phyloP scores from a whole-genome alignment of 371 early-diverging fungal species.

The Synchytrium microbalum region DNA sequence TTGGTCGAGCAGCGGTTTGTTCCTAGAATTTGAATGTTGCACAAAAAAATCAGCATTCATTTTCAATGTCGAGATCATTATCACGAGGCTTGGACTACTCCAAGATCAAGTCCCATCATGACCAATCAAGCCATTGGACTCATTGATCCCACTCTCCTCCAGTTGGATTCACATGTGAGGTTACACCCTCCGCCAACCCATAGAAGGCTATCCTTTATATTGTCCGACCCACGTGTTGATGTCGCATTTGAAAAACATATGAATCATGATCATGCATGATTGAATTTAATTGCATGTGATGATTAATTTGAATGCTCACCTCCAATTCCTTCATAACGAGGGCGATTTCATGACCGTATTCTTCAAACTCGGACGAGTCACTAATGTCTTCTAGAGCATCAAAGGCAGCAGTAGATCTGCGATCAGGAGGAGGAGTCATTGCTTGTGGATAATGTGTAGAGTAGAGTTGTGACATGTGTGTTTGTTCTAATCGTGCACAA shows the following conservation, averaged over 20 bases:
- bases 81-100: no score
- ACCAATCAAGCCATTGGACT: no score
- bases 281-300: neutral
- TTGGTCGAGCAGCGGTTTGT: constrained; percentile 61
- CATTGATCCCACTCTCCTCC: no score
- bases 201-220: no score
- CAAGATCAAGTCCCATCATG: no score
- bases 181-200: no score
- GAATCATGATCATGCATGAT: neutral
- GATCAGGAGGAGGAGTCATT: neutral
- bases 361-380: neutral
- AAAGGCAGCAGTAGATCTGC: neutral
- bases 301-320: neutral
- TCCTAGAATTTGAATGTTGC: constrained; percentile 22
- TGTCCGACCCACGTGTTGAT: no score
- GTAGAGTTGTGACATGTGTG: no score
- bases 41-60: neutral
- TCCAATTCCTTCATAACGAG: neutral
- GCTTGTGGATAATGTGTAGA: no score
- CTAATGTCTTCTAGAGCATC: neutral
- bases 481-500: no score
- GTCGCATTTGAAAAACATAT: neutral
- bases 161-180: no score
- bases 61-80: neutral
- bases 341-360: constrained; percentile 3